Percentiles rank a stretch among this genome's conserved stretches.
These are phyloP conservation scores for Mucor velutinosus DNA, from an alignment of 371 early-diverging fungal genomes.

Conservation along the genomic window DNA sequence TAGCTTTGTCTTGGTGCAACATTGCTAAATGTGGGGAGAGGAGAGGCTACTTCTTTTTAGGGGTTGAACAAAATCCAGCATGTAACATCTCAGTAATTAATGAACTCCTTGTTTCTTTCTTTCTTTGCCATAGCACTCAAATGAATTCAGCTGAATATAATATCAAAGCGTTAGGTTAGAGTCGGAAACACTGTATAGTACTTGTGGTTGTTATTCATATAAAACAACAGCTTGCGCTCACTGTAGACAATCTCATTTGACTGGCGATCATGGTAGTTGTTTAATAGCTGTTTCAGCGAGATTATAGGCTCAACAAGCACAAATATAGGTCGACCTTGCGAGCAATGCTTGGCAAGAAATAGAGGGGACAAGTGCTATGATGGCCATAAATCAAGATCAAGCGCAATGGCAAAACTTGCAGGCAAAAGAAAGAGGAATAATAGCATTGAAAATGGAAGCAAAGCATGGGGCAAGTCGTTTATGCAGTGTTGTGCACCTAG, in stretches of 20 bases:
- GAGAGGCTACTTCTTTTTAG: not conserved
- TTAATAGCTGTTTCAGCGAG: constrained; percentile 20
- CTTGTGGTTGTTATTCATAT: not conserved
- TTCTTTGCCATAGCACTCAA: not conserved
- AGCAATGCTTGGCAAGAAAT: constrained; percentile 82
- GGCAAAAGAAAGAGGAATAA: constrained; percentile 7
- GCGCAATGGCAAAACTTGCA: not conserved
- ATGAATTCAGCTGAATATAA: not conserved
- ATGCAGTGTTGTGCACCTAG: not conserved
- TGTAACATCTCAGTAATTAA: not conserved
- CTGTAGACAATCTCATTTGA: constrained; percentile 79
- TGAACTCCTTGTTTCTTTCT: not conserved
- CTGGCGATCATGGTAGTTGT: constrained; percentile 58
- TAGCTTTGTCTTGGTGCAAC: not conserved
- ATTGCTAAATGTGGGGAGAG: not conserved
- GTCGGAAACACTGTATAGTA: not conserved
- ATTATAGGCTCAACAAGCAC: not conserved
- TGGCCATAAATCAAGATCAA: constrained; percentile 3
- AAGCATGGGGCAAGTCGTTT: not conserved
- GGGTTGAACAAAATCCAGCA: not conserved
- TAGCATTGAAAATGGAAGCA: not conserved
- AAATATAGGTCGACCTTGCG: constrained; percentile 72
- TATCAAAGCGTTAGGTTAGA: constrained; percentile 12
- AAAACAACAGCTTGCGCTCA: constrained; percentile 64
- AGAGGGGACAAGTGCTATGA: constrained; percentile 28